A percentile compares a stretch with the other conserved stretches of the same genome.
These are phyloP conservation scores for Parasitella parasitica DNA, from an alignment of 371 early-diverging fungal genomes.

Conservation along the genomic window DNA sequence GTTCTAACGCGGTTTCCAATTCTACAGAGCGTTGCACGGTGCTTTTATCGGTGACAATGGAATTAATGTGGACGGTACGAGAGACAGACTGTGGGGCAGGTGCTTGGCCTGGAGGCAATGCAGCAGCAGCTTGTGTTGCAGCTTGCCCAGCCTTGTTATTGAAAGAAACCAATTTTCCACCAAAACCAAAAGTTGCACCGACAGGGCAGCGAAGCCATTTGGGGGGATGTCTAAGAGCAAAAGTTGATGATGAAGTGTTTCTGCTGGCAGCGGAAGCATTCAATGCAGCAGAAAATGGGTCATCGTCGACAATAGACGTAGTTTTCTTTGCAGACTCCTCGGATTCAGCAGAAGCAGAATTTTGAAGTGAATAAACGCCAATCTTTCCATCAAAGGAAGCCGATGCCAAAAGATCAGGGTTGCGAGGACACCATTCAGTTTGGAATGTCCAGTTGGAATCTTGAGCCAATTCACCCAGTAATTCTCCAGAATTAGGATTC, in stretches of 20 bases:
- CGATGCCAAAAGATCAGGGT: slow-evolving; percentile 84
- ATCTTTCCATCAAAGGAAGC: slow-evolving; percentile 89
- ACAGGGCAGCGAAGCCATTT: slow-evolving; percentile 90
- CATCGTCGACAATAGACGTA: background rate
- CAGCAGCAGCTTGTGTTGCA: slow-evolving; percentile 43
- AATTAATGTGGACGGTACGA: slow-evolving; percentile 45
- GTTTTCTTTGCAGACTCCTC: slow-evolving; percentile 21
- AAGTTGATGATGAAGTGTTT: background rate
- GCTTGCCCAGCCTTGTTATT: slow-evolving; percentile 48
- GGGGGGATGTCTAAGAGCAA: slow-evolving; percentile 66
- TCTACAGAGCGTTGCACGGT: slow-evolving; percentile 65
- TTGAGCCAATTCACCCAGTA: slow-evolving; percentile 74
- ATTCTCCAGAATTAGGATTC: slow-evolving; percentile 73
- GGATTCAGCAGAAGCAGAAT: slow-evolving; percentile 39
- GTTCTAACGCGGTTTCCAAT: slow-evolving; percentile 59
- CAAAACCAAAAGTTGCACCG: slow-evolving; percentile 89
- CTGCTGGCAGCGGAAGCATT: slow-evolving; percentile 12
- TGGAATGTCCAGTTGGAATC: slow-evolving; percentile 89
- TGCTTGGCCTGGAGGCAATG: slow-evolving; percentile 49
- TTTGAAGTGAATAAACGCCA: slow-evolving; percentile 82
- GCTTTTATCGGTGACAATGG: slow-evolving; percentile 65
- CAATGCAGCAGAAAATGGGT: slow-evolving; percentile 20
- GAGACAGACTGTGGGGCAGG: slow-evolving; percentile 39
- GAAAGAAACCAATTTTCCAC: slow-evolving; percentile 83
- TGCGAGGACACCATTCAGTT: slow-evolving; percentile 82